Evolutionary conservation across 768 basidiomycete species (phyloP).

Genomic region (Trametes villosa): DNA sequence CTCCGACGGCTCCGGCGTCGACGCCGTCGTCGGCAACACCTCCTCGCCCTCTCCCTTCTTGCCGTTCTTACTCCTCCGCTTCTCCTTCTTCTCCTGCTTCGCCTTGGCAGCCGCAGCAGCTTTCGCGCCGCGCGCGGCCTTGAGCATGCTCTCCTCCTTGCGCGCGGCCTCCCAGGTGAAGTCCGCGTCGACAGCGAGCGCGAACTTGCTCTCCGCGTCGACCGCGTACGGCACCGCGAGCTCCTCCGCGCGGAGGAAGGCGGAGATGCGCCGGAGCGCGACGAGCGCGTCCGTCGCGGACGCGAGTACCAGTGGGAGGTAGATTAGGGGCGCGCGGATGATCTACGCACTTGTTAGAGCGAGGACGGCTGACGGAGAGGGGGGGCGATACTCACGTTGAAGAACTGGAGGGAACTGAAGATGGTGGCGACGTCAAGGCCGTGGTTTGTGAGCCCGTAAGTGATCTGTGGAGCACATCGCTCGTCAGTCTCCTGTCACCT

Average conservation of each 20-base stretch:
- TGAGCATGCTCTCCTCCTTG: slow-evolving; percentile 26
- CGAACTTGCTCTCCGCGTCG: slow-evolving; percentile 58
- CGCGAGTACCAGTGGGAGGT: slow-evolving; percentile 59
- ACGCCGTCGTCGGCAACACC: slow-evolving; percentile 14
- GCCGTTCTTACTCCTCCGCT: slow-evolving; percentile 6
- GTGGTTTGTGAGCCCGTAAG: slow-evolving; percentile 66
- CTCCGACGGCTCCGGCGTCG: slow-evolving; percentile 7
- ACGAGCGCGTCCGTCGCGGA: slow-evolving; percentile 74
- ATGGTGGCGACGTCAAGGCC: slow-evolving; percentile 68
- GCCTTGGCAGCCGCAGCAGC: neutral
- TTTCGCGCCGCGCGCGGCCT: slow-evolving; percentile 13
- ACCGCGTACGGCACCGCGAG: slow-evolving; percentile 61
- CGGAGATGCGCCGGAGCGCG: slow-evolving; percentile 74
- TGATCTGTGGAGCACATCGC: slow-evolving; percentile 62
- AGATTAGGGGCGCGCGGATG: slow-evolving; percentile 60
- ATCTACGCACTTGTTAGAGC: slow-evolving; percentile 40
- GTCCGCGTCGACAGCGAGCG: slow-evolving; percentile 65
- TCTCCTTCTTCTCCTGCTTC: slow-evolving; percentile 24
- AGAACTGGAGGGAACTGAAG: slow-evolving; percentile 85
- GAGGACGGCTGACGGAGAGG: neutral
- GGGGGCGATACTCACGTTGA: slow-evolving; percentile 61
- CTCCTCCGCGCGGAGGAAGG: slow-evolving; percentile 85
- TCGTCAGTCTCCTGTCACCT: no score
- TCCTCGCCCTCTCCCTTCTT: slow-evolving; percentile 17
- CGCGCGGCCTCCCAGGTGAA: slow-evolving; percentile 85